Percentiles rank a stretch among this genome's conserved stretches.
phyloP scores from a whole-genome alignment of 768 basidiomycete genomes.

The Suillus americanus region DNA sequence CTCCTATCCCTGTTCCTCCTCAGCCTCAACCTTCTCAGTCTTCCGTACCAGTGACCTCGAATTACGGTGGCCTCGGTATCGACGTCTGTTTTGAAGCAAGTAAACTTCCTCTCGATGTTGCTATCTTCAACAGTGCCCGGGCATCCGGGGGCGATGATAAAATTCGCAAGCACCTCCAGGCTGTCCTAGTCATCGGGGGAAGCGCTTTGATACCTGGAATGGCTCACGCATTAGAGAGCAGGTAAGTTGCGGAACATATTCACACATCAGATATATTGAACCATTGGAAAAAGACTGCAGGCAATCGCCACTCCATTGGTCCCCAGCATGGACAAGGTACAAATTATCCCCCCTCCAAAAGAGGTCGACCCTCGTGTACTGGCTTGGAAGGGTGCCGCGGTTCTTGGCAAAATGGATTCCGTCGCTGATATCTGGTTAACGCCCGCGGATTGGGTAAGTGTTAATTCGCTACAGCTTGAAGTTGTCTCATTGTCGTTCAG shows the following conservation, averaged over 20 bases:
- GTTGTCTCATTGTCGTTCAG: constrained; percentile 35
- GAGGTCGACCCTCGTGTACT: constrained; percentile 89
- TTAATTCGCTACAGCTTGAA: not conserved
- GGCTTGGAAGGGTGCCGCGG: constrained; percentile 93
- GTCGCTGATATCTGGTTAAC: constrained; percentile 90
- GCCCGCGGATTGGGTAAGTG: constrained; percentile 79
- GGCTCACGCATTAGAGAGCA: constrained; percentile 84
- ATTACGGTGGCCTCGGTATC: constrained; percentile 52
- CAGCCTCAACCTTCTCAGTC: constrained; percentile 18
- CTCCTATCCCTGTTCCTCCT: constrained; percentile 25
- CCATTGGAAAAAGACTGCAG: constrained; percentile 51
- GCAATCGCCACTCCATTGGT: constrained; percentile 84
- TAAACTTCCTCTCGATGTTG: constrained; percentile 89
- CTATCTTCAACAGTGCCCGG: constrained; percentile 89
- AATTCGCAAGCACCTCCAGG: constrained; percentile 85
- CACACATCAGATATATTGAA: constrained; percentile 2
- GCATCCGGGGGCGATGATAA: constrained; percentile 87
- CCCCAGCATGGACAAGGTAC: constrained; percentile 82
- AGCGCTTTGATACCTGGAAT: constrained; percentile 79
- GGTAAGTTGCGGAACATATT: constrained; percentile 40
- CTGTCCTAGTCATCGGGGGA: constrained; percentile 86
- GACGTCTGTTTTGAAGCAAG: constrained; percentile 85
- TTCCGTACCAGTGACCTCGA: constrained; percentile 26
- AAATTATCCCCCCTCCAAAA: constrained; percentile 92
- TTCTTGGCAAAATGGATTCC: constrained; percentile 90